Base-by-base conservation (phyloP, 1,284 basidiomycete genomes). In the Malassezia yamatoensis region DNA sequence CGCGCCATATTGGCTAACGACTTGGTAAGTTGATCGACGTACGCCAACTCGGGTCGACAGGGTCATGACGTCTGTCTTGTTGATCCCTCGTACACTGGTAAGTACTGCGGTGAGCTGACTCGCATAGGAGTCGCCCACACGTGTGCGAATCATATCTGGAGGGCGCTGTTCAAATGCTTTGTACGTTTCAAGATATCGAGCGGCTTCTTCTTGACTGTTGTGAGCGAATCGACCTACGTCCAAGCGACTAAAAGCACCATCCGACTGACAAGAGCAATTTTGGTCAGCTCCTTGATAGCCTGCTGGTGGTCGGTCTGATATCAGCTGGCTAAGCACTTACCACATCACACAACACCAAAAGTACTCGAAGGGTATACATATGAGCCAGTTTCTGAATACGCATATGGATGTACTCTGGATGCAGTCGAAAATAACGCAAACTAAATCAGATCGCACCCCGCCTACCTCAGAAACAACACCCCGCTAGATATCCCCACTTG, bases 31-130 rank as follows among this genome's bases (percentile, higher is more conserved):
- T 3, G 45, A 13, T 8, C 11, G 13, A 54, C 84, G 83, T 77
- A 94, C 90, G 16, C 90, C 90, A 68, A 93, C 86, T n/a, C 87
- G 85, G 0, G 86, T 85, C n/a, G 87, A 81, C 24, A 99, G 78
- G 1, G 91, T 94, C 75, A 90, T 84, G 0, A 93, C 90, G 69
- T 99, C 94, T 0, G 93, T 96, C 79, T 93, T 96, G 78, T 98
- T 98, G 54, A 99, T 86, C 65, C 88, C 90, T 67, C 83, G 85
- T 62, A 96, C 87, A 62, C 83, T 85, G 0, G 93, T 98, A 35
- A 99, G 78, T 0, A 88, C 82, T n/a, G 83, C 83, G 38, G 87
- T 86, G 12, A 96, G 77, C 66, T 90, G 81, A 5, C 87, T 83
- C 59, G 81, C 76, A 70, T 94, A 90, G 65, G 88, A 86, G 65